Evolutionary conservation across 352 stramenopile species (phyloP).

Genomic region (Phytopythium chamaehyphon): DNA sequence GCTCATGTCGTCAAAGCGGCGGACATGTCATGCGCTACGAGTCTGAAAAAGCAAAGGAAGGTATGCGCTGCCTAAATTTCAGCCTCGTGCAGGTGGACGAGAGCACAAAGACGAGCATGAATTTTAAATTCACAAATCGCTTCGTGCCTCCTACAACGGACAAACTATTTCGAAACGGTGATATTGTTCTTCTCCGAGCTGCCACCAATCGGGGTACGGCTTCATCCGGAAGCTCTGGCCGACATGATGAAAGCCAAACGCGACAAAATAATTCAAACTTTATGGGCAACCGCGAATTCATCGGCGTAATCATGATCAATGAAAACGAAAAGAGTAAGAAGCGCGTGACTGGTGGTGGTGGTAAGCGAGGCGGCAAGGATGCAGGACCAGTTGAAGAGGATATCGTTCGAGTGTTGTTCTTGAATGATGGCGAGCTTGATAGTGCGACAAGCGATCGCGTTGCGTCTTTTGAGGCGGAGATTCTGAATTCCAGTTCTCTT

Average conservation of each 20-base stretch:
- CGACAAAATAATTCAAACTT: conserved; percentile 17
- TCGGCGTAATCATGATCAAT: conserved; percentile 73
- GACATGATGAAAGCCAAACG: background rate
- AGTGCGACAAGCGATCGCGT: conserved; percentile 54
- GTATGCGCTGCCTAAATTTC: conserved; percentile 78
- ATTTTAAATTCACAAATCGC: conserved; percentile 11
- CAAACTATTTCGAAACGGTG: conserved; percentile 77
- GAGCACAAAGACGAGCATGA: conserved; percentile 11
- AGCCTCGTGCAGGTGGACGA: conserved; percentile 58
- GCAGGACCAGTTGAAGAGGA: conserved; percentile 46
- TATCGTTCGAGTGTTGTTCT: conserved; percentile 64
- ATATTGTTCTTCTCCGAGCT: conserved; percentile 63
- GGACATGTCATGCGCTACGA: conserved; percentile 75
- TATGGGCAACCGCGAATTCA: conserved; percentile 54
- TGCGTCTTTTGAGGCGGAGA: conserved; percentile 55
- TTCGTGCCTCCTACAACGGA: conserved; percentile 12
- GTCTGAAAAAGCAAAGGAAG: conserved; percentile 73
- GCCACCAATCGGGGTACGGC: conserved; percentile 5
- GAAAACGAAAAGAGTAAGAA: conserved; percentile 56
- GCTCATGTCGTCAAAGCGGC: conserved; percentile 33
- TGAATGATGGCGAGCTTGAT: conserved; percentile 79
- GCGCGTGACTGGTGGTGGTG: background rate
- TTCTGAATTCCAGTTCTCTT: conserved; percentile 59
- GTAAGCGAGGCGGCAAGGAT: background rate
- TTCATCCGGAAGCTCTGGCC: background rate